Evolutionary conservation across 805 yeast species (phyloP).

Genomic region (Cyberlindnera veronae): DNA sequence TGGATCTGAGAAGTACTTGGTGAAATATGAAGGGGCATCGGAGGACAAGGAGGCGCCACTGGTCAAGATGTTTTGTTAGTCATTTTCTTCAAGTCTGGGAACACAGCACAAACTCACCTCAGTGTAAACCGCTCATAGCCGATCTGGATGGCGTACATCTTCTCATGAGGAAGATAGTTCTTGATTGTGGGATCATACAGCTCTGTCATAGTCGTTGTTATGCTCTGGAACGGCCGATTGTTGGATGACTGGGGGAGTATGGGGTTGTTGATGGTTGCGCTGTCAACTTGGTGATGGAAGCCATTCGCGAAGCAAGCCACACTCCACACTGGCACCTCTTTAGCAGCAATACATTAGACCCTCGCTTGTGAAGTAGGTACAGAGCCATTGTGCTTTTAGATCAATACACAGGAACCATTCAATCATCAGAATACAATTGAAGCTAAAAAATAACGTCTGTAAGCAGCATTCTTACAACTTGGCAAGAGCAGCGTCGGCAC

Average conservation of each 20-base stretch:
- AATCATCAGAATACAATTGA: background rate
- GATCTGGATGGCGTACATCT: slow-evolving; percentile 65
- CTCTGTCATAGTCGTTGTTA: slow-evolving; percentile 1
- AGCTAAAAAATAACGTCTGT: background rate
- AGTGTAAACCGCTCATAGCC: slow-evolving; percentile 60
- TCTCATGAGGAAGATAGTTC: slow-evolving; percentile 59
- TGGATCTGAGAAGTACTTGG: slow-evolving; percentile 53
- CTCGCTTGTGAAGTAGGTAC: too few relatives aligned
- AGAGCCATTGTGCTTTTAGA: too few relatives aligned
- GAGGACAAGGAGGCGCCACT: slow-evolving; percentile 84
- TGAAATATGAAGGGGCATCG: slow-evolving; percentile 87
- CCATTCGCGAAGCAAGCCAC: too few relatives aligned
- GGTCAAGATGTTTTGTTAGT: background rate
- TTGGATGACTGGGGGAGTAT: too few relatives aligned
- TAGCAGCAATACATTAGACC: too few relatives aligned
- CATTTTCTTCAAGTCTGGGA: too few relatives aligned
- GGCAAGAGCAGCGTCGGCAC: slow-evolving; percentile 29
- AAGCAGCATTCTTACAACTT: slow-evolving; percentile 16
- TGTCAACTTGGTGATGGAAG: too few relatives aligned
- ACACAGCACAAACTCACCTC: too few relatives aligned
- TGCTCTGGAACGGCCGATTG: background rate
- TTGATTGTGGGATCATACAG: slow-evolving; percentile 42
- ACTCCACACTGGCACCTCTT: too few relatives aligned
- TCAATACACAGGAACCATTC: too few relatives aligned
- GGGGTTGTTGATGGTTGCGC: too few relatives aligned